These are phyloP conservation scores for Russula vinacea DNA, from an alignment of 768 basidiomycete genomes.

Conservation along the genomic window DNA sequence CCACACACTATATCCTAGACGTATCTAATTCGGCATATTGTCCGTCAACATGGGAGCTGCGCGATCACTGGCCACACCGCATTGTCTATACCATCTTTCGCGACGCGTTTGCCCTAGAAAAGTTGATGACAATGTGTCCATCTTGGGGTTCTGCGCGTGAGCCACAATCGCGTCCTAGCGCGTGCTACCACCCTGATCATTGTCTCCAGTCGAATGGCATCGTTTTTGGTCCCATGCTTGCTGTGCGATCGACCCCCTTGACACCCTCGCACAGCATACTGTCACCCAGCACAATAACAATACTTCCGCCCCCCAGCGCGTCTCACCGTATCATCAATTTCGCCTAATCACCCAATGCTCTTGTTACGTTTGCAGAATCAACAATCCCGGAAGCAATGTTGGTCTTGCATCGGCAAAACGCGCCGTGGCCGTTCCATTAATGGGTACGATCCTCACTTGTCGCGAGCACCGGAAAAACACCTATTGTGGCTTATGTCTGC, in stretches of 20 bases:
- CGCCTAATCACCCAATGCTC: slow-evolving; percentile 52
- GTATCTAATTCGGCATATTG: slow-evolving; percentile 43
- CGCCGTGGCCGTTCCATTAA: slow-evolving; percentile 39
- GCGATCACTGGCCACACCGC: slow-evolving; percentile 57
- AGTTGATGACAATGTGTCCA: slow-evolving; percentile 28
- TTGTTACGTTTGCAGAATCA: slow-evolving; percentile 70
- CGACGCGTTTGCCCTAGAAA: slow-evolving; percentile 32
- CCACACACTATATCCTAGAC: slow-evolving; percentile 57
- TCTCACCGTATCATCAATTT: slow-evolving; percentile 57
- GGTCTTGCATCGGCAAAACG: slow-evolving; percentile 57
- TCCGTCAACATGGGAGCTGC: slow-evolving; percentile 49
- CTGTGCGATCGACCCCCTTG: slow-evolving; percentile 58
- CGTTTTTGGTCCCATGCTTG: slow-evolving; percentile 68
- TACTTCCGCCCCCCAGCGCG: slow-evolving; percentile 30
- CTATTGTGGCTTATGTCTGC: slow-evolving; percentile 68
- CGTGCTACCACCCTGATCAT: slow-evolving; percentile 27
- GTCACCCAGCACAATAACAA: slow-evolving; percentile 40
- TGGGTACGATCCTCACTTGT: slow-evolving; percentile 54
- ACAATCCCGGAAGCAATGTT: slow-evolving; percentile 47
- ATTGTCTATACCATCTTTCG: slow-evolving; percentile 62
- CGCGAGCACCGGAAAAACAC: slow-evolving; percentile 60
- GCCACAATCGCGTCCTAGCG: slow-evolving; percentile 25
- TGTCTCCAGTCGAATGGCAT: slow-evolving; percentile 58
- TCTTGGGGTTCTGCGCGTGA: slow-evolving; percentile 28
- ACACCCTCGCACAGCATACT: slow-evolving; percentile 49